Evolutionary conservation across 2,329 filamentous ascomycete genomes (phyloP).

Genomic region (Ophiocordyceps sinensis): DNA sequence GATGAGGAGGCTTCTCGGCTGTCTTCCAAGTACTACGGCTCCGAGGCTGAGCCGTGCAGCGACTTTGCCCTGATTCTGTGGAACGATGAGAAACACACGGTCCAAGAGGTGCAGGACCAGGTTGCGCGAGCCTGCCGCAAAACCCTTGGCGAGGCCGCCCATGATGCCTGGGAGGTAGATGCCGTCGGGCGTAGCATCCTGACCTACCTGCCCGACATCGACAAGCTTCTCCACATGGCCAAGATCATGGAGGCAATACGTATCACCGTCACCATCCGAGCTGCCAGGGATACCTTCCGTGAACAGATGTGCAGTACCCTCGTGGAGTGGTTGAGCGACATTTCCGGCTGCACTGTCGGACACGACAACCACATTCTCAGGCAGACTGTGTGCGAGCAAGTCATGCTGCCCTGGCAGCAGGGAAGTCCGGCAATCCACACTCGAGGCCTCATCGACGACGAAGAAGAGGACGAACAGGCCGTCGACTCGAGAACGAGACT

Average conservation of each 20-base stretch:
- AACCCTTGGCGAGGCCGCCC: constrained; percentile 50
- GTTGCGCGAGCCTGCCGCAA: constrained; percentile 79
- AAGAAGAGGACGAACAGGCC: constrained; percentile 33
- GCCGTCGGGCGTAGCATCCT: constrained; percentile 77
- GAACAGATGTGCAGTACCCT: constrained; percentile 99
- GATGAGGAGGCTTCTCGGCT: constrained; percentile 75
- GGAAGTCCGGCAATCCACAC: constrained; percentile 75
- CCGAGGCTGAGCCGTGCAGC: constrained; percentile 22
- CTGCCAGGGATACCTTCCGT: constrained; percentile 84
- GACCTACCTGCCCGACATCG: constrained; percentile 58
- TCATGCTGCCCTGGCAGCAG: constrained; percentile 74
- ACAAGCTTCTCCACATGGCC: constrained; percentile 61
- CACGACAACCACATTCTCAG: constrained; percentile 66
- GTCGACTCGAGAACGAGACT: constrained; percentile 20
- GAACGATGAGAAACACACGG: constrained; percentile 98
- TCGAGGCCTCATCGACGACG: constrained; percentile 24
- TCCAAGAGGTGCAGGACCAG: constrained; percentile 79
- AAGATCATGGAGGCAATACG: constrained; percentile 89
- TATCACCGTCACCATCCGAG: constrained; percentile 87
- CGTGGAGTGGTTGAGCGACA: constrained; percentile 90
- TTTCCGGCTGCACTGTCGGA: constrained; percentile 76
- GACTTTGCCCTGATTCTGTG: constrained; percentile 82
- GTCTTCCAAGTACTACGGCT: constrained; percentile 55
- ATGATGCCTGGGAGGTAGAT: constrained; percentile 78
- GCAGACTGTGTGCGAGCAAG: constrained; percentile 75